Conservation (phyloP, 257 asterid genomes). For the Fraxinus anomala region DNA sequence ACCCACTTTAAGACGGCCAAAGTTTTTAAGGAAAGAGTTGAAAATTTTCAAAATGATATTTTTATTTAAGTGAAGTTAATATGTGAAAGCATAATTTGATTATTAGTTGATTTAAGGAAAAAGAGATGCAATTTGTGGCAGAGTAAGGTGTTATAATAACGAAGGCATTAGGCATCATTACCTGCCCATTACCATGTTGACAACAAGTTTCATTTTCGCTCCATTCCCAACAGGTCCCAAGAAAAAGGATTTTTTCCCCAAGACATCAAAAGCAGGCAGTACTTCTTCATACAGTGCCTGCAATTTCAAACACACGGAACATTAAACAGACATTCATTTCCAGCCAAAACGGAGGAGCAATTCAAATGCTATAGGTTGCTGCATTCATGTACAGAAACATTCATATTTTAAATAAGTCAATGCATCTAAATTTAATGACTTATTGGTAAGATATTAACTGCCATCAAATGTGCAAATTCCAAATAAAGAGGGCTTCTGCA, state of each 20-base stretch:
- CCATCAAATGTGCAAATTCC: background rate
- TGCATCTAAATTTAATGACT: too few species aligned
- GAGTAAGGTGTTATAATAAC: background rate
- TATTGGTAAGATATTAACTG: background rate
- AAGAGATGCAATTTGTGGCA: constrained; percentile 2
- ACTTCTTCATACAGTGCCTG: background rate
- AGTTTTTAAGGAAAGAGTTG: background rate
- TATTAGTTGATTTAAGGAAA: background rate
- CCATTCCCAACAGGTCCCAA: constrained; percentile 90
- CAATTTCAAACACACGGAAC: background rate
- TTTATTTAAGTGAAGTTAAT: background rate
- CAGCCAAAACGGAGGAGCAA: too few species aligned
- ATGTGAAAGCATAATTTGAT: background rate
- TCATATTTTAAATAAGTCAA: too few species aligned
- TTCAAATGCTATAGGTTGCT: too few species aligned
- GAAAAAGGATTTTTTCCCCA: constrained; percentile 91
- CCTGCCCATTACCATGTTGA: constrained; percentile 99
- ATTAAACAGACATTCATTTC: too few species aligned
- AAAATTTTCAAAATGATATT: background rate
- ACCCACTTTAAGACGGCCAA: background rate
- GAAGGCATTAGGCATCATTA: constrained; percentile 31
- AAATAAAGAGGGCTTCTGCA: background rate
- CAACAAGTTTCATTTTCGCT: constrained; percentile 98
- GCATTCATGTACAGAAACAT: too few species aligned
- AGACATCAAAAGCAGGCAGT: constrained; percentile 80